Evolutionary conservation across 768 basidiomycete genomes (phyloP), one percentile per base, ranked within the genome.

Genomic region (Chlorophyllum brunneum): DNA sequence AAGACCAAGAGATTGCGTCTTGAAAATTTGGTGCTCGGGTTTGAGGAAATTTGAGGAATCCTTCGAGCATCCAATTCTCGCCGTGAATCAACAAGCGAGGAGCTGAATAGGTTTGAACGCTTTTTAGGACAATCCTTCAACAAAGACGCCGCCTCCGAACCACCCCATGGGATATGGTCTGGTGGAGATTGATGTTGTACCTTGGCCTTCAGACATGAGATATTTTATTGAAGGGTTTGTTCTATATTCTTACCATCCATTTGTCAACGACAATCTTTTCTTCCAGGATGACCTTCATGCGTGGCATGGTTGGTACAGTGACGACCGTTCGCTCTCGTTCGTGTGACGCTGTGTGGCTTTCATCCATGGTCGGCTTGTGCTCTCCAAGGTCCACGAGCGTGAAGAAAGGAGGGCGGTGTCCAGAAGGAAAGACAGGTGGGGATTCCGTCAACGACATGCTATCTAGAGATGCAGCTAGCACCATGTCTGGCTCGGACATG

Each of bases 201-300:
- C 42, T 44, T 44, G 42, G 31, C 33, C 42, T 52, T 44, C 26
- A 16, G 8, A 44, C 26, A 11, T 44, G 26, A 44, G 51, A 29
- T 24, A 44, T 18, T 18, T 44, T 7, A n/a, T 11, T 36, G n/a
- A 15, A 34, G 2, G 16, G 36, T 18, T 16, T 4, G 20, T 1
- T 6, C 2, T 15, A 38, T 7, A 5, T 29, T 22, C 47, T 48
- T 48, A 48, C 47, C 23, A 33, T 48, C 47, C 47, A 48, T 2
- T 13, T 48, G n/a, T 48, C 26, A 27, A 48, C 23, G 3, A 48
- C 36, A 13, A 48, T 37, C 36, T 48, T 48, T n/a, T 48, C 49
- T 26, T 51, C 39, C 20, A 42, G 39, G 7, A 51, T 31, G 6
- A 23, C 31, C 30, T 26, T 51, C 49, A 51, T 51, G 15, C 49